Conservation (phyloP, 23 red algal species). For the Gracilaria gracilis region DNA sequence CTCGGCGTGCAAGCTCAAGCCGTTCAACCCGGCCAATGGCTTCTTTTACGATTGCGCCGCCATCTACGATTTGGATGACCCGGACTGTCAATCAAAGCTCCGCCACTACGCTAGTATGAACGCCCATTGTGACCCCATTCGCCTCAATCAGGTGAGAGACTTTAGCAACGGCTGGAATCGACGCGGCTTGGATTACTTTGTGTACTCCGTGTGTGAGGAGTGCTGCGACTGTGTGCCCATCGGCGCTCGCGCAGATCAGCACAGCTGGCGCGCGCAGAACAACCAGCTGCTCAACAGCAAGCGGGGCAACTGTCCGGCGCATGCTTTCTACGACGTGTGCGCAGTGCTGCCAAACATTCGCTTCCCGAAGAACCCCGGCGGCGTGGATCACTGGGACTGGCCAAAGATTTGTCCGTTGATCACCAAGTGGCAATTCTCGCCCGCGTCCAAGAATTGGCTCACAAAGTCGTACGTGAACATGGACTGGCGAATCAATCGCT, state of each 20-base stretch:
- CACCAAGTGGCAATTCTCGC: constrained; percentile 49
- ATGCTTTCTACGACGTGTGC: constrained; percentile 53
- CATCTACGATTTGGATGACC: constrained; percentile 66
- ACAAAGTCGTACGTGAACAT: constrained; percentile 29
- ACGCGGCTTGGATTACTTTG: constrained; percentile 62
- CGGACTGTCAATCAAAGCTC: constrained; percentile 32
- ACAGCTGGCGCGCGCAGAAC: constrained; percentile 27
- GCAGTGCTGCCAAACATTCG: constrained; percentile 26
- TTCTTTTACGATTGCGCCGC: constrained; percentile 46
- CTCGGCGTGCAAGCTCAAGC: constrained; percentile 60
- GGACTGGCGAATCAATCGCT: constrained; percentile 32
- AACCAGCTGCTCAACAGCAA: constrained; percentile 24
- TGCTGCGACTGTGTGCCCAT: constrained; percentile 65
- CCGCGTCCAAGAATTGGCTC: constrained; percentile 37
- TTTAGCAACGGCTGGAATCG: neutral
- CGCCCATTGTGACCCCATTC: constrained; percentile 49
- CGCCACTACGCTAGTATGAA: constrained; percentile 21
- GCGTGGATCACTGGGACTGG: constrained; percentile 20
- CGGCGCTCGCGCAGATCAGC: constrained; percentile 10
- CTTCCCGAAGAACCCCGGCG: constrained; percentile 11
- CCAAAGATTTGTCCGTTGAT: constrained; percentile 48
- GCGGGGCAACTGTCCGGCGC: constrained; percentile 60
- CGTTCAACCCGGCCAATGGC: constrained; percentile 34
- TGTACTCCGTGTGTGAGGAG: constrained; percentile 78
- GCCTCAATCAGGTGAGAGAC: constrained; percentile 26